Base-by-base conservation (phyloP, 495 filamentous ascomycete species). In the Tuber microsphaerosporum region DNA sequence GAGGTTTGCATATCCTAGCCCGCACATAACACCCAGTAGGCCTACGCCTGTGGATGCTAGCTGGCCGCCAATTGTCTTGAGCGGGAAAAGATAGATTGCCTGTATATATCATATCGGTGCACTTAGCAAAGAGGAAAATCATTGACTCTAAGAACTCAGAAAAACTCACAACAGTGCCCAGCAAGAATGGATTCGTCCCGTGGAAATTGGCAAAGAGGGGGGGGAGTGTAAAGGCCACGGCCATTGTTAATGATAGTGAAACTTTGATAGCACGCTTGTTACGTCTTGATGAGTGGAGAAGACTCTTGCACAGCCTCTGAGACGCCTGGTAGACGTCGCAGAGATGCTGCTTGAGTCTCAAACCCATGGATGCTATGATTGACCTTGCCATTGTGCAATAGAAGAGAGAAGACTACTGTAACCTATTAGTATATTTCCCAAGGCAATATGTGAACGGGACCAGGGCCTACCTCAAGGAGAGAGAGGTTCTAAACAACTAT, bases 61-160 rank as follows among this genome's bases (percentile, higher is more conserved):
- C 65, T 82, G 80, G n/a, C 81, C 81, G 1, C 81, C 81, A 39
- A 82, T 74, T 2, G 81, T 80, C 72, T 79, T 82, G 46, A 78
- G 46, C 1, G 81, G 81, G 22, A 82, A 82, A 44, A 82, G 81
- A 74, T 82, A 82, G 61, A 82, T 82, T 2, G 81, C 81, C 81
- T 82, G 34, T 41, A 80, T 75, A 46, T 48, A 69, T 12, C 22
- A 42, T 48, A 69, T 12, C 22, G 34, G 22, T 26, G n/a, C 44
- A 34, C 26, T 76, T 69, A 46, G 73, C 17, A 75, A 72, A 22
- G 14, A 19, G 42, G 9, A 26, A 19, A 68, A 46, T 42, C 10
- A 51, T 76, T 22, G 41, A 37, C 37, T 22, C 31, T 17, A 61
- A 42, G 20, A 75, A 26, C 2, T 22, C n/a, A 7, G 5, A 12